A percentile compares a stretch with the other conserved stretches of the same genome.
Conservation (phyloP, 1,284 basidiomycete species). For the Microstroma glucosiphilum region DNA sequence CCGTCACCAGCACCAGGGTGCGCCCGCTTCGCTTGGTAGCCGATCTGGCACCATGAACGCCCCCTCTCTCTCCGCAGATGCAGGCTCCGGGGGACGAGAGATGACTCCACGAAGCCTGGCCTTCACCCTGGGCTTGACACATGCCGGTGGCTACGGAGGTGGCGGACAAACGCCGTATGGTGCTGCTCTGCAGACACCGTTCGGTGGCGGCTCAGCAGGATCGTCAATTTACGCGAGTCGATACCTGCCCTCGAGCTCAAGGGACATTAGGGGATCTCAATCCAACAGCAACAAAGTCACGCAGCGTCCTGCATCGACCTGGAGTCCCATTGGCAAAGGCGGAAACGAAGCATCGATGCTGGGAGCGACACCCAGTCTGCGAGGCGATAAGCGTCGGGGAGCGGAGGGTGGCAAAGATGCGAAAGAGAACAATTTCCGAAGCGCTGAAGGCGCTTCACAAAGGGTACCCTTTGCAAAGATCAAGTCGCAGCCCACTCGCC, state of each 20-base stretch:
- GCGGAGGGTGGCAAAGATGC: neutral
- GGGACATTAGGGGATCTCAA: neutral
- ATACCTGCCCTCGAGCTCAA: slow-evolving; percentile 8
- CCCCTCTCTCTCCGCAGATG: neutral
- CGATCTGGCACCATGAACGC: neutral
- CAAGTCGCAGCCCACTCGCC: neutral
- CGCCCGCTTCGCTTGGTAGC: neutral
- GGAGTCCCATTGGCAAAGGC: neutral
- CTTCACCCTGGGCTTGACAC: slow-evolving; percentile 1
- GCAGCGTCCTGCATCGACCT: neutral
- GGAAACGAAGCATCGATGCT: neutral
- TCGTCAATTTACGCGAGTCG: slow-evolving; percentile 3
- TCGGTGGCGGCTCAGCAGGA: neutral
- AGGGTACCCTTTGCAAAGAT: neutral
- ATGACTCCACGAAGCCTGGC: slow-evolving; percentile 5
- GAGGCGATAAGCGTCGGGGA: neutral
- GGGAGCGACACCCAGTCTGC: neutral
- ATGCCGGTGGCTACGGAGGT: neutral
- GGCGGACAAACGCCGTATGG: neutral
- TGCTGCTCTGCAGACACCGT: neutral
- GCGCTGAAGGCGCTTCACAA: neutral
- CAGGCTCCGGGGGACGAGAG: neutral
- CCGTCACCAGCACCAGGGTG: slow-evolving; percentile 1
- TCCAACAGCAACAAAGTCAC: no score
- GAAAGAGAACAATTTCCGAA: neutral